Percentiles rank a stretch among this genome's conserved stretches.
These are phyloP conservation scores for Moesziomyces aphidis DNA, from an alignment of 1,284 basidiomycete species.

Conservation along the genomic window DNA sequence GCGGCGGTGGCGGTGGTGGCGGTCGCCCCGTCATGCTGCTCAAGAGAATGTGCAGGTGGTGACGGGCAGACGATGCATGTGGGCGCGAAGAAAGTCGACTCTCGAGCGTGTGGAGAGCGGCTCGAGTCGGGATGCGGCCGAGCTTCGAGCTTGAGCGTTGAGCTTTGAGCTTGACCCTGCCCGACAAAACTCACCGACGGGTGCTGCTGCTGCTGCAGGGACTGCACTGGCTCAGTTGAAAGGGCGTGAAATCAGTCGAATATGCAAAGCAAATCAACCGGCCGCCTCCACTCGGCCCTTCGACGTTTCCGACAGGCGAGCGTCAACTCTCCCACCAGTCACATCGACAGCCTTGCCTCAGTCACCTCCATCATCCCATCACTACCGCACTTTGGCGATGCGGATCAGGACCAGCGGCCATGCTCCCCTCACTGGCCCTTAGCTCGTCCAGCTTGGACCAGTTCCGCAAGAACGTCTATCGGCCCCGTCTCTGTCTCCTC, in stretches of 20 bases:
- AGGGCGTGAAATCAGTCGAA: too few relatives aligned
- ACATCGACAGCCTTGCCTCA: too few relatives aligned
- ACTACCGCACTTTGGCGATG: not conserved
- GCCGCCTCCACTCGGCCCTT: not conserved
- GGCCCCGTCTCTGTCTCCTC: constrained; percentile 49
- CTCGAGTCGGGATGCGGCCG: too few relatives aligned
- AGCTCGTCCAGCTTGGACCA: constrained; percentile 44
- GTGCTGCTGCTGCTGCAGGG: too few relatives aligned
- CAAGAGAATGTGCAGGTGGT: not conserved
- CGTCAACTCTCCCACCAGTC: too few relatives aligned
- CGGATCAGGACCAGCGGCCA: constrained; percentile 1
- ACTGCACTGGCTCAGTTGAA: too few relatives aligned
- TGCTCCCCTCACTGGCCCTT: constrained; percentile 35
- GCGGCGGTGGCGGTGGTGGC: constrained; percentile 21
- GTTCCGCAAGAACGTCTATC: constrained; percentile 48
- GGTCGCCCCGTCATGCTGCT: constrained; percentile 28
- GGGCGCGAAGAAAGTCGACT: constrained; percentile 1
- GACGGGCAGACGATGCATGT: not conserved
- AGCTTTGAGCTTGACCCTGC: too few relatives aligned
- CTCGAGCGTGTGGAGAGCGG: too few relatives aligned
- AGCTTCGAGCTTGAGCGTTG: too few relatives aligned
- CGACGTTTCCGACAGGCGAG: too few relatives aligned
- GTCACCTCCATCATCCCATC: not conserved
- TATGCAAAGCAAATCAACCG: too few relatives aligned
- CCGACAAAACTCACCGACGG: too few relatives aligned